phyloP scores from a whole-genome alignment of 2,329 filamentous ascomycete genomes.

The Paraphaeosphaeria minitans region DNA sequence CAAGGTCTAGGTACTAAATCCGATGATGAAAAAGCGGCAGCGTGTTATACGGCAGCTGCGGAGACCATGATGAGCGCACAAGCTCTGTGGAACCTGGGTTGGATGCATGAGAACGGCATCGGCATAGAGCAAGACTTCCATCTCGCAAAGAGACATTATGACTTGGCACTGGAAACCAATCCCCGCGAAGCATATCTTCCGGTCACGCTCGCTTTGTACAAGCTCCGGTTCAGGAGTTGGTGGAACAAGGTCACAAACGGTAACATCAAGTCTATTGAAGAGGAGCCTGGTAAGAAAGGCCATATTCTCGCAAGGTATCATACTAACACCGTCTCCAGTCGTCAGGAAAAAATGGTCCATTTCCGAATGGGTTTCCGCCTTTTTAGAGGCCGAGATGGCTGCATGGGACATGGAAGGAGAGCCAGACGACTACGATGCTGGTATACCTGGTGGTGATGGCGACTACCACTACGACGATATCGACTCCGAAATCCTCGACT shows the following conservation, averaged over 20 bases:
- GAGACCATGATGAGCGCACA: conserved; percentile 93
- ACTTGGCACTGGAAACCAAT: conserved; percentile 88
- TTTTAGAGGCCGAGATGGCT: conserved; percentile 67
- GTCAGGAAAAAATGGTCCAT: conserved; percentile 76
- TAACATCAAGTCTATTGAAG: conserved; percentile 88
- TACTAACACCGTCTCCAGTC: conserved; percentile 53
- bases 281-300: conserved; percentile 73
- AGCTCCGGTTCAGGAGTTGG: conserved; percentile 81
- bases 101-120: conserved; percentile 99
- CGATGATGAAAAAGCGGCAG: conserved; percentile 84
- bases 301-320: neutral
- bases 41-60: conserved; percentile 89
- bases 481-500: conserved; percentile 83
- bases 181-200: conserved; percentile 86
- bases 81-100: conserved; percentile 94
- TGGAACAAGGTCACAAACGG: conserved; percentile 95
- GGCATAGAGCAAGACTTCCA: conserved; percentile 95
- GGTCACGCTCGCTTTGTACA: conserved; percentile 84
- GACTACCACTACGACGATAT: conserved; percentile 67
- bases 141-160: conserved; percentile 94
- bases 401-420: conserved; percentile 62
- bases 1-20: conserved; percentile 71
- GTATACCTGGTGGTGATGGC: conserved; percentile 56
- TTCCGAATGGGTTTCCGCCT: conserved; percentile 84
- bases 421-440: conserved; percentile 52